Conservation (phyloP, 805 yeast species). For the Candida maltosa region DNA sequence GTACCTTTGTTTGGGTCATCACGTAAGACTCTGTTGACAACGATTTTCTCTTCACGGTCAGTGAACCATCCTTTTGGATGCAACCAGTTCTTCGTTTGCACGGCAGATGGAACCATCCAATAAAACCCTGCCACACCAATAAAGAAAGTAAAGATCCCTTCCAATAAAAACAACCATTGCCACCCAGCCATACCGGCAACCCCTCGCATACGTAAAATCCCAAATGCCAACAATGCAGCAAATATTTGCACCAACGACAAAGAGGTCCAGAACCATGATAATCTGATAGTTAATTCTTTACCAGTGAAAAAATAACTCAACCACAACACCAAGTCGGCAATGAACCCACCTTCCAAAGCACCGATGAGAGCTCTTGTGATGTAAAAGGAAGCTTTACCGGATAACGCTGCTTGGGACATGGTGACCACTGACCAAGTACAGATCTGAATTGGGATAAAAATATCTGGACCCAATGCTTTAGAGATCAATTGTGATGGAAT, state of each 20-base stretch:
- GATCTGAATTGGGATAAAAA: constrained; percentile 60
- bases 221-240: constrained; percentile 45
- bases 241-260: constrained; percentile 17
- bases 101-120: constrained; percentile 52
- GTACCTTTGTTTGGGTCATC: constrained; percentile 65
- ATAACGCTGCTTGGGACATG: constrained; percentile 37
- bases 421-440: constrained; percentile 56
- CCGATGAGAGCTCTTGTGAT: constrained; percentile 53
- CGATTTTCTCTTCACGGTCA: constrained; percentile 53
- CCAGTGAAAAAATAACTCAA: constrained; percentile 63
- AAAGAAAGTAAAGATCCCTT: constrained; percentile 51
- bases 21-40: constrained; percentile 55
- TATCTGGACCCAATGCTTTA: constrained; percentile 61
- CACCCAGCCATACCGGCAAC: constrained; percentile 47
- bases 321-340: constrained; percentile 63
- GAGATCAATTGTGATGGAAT: constrained; percentile 65
- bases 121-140: constrained; percentile 45
- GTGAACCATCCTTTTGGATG: constrained; percentile 46
- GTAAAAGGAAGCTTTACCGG: constrained; percentile 37
- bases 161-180: constrained; percentile 62
- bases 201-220: constrained; percentile 50
- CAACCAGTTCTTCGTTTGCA: constrained; percentile 46
- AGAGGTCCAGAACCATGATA: constrained; percentile 44
- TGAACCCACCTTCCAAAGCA: constrained; percentile 65
- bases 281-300: constrained; percentile 54